phyloP scores from a whole-genome alignment of 805 yeast species.

The Wickerhamomyces bovis region DNA sequence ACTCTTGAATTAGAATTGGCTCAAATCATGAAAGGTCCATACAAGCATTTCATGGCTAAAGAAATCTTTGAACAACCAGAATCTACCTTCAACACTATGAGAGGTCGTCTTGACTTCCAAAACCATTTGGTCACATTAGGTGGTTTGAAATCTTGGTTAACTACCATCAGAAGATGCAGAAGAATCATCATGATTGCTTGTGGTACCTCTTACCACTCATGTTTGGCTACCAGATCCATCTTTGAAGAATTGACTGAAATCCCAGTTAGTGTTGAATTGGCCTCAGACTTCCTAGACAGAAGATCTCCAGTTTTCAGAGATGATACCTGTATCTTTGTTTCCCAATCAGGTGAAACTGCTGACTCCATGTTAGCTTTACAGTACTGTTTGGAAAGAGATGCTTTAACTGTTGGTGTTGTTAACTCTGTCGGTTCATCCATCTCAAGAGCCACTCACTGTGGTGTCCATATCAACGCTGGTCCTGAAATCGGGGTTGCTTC shows the following conservation, averaged over 20 bases:
- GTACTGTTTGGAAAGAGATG: constrained; percentile 95
- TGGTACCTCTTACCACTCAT: constrained; percentile 98
- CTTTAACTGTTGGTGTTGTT: constrained; percentile 94
- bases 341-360: constrained; percentile 99
- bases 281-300: constrained; percentile 93
- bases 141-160: constrained; percentile 78
- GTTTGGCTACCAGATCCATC: constrained; percentile 93
- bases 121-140: constrained; percentile 75
- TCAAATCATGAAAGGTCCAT: constrained; percentile 96
- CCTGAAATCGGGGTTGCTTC: constrained; percentile 99
- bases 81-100: constrained; percentile 96
- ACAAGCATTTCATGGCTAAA: constrained; percentile 96
- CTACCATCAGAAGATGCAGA: constrained; percentile 89
- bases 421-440: constrained; percentile 96
- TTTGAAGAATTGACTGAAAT: constrained; percentile 95
- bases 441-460: constrained; percentile 96
- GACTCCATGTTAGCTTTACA: constrained; percentile 93
- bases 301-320: constrained; percentile 96
- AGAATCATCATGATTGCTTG: constrained; percentile 98
- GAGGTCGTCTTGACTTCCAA: constrained; percentile 96
- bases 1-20: constrained; percentile 95
- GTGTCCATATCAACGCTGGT: constrained; percentile 99
- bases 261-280: constrained; percentile 88
- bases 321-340: constrained; percentile 94
- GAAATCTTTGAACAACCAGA: constrained; percentile 99